These are phyloP conservation scores for Xylariaceae sp. DNA, from an alignment of 2,329 filamentous ascomycete genomes.

Conservation along the genomic window DNA sequence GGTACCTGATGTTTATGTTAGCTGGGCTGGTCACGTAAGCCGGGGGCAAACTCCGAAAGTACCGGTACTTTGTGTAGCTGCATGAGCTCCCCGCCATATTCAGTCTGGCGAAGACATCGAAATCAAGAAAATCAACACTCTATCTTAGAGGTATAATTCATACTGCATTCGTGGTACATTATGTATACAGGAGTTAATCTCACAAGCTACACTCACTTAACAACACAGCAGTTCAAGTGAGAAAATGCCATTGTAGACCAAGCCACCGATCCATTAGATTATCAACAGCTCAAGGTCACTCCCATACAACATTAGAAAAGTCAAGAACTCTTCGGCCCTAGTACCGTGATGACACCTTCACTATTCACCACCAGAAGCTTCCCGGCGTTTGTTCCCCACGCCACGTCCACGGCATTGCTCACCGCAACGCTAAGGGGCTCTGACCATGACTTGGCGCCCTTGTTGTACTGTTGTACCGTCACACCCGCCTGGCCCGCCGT, in stretches of 20 bases:
- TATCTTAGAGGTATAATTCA: too few species aligned
- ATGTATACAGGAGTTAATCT: too few species aligned
- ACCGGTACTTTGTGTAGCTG: neutral
- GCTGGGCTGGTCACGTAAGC: too few species aligned
- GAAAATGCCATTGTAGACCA: too few species aligned
- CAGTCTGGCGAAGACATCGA: too few species aligned
- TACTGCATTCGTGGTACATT: too few species aligned
- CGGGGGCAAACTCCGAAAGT: too few species aligned
- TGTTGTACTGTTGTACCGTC: slow-evolving; percentile 85
- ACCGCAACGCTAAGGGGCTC: slow-evolving; percentile 77
- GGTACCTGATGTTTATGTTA: too few species aligned
- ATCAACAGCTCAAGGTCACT: neutral
- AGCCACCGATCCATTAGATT: neutral
- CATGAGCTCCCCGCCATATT: too few species aligned
- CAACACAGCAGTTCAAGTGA: too few species aligned
- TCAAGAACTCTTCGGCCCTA: slow-evolving; percentile 48
- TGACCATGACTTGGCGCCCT: slow-evolving; percentile 82
- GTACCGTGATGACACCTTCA: slow-evolving; percentile 70
- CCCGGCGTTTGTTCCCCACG: slow-evolving; percentile 73
- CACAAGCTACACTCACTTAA: neutral
- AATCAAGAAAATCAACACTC: too few species aligned
- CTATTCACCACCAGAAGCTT: slow-evolving; percentile 69
- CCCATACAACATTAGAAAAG: neutral
- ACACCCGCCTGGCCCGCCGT: slow-evolving; percentile 75
- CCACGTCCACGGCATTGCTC: slow-evolving; percentile 61